phyloP scores from a whole-genome alignment of 2,329 filamentous ascomycete genomes.

The Colletotrichum orbiculare region DNA sequence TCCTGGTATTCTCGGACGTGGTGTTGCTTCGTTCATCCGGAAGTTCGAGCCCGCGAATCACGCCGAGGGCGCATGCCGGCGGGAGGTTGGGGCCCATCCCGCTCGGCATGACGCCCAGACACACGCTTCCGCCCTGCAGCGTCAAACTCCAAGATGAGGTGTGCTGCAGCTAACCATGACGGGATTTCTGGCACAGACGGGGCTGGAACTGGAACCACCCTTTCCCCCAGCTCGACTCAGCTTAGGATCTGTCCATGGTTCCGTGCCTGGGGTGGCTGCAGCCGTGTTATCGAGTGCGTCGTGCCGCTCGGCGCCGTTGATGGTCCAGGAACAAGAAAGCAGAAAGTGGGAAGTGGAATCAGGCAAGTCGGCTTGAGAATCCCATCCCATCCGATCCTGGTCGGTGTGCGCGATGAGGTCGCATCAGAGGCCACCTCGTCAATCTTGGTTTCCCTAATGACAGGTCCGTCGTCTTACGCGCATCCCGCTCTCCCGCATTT shows the following conservation, averaged over 20 bases:
- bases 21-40: conserved; percentile 21
- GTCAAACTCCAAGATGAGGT: conserved; percentile 16
- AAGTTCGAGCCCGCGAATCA: conserved; percentile 14
- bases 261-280: too few relatives aligned
- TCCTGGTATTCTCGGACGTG: conserved; percentile 20
- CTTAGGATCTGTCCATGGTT: neutral
- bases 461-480: conserved; percentile 1
- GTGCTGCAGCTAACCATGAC: conserved; percentile 27
- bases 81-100: conserved; percentile 25
- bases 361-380: neutral
- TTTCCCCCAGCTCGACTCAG: too few relatives aligned
- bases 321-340: neutral
- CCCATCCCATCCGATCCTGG: neutral
- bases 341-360: neutral
- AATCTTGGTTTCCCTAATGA: conserved; percentile 14
- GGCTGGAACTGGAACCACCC: conserved; percentile 14
- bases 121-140: conserved; percentile 21
- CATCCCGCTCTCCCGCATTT: conserved; percentile 27
- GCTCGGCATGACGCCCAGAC: neutral
- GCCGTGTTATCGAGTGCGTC: too few relatives aligned
- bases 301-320: too few relatives aligned
- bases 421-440: conserved; percentile 30
- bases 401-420: conserved; percentile 20
- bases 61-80: conserved; percentile 4
- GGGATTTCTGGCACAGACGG: conserved; percentile 24